phyloP scores from a whole-genome alignment of 306 rosid genomes.

The Dicorynia guianensis region DNA sequence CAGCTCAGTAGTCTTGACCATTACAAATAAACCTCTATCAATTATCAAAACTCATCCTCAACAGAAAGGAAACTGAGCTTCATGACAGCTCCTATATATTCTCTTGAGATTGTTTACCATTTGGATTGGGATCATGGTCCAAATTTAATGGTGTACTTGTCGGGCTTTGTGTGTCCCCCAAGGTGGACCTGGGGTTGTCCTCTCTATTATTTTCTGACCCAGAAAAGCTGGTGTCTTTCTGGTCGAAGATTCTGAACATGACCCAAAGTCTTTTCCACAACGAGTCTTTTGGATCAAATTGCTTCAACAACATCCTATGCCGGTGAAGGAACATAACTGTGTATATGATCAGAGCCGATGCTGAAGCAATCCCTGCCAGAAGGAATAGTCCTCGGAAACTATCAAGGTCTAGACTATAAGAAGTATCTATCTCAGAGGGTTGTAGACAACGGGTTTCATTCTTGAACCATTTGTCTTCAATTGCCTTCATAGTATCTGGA shows the following conservation, averaged over 20 bases:
- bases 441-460: neutral
- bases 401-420: slow-evolving; percentile 1
- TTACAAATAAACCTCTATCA: too few relatives aligned
- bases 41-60: too few relatives aligned
- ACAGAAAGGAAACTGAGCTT: too few relatives aligned
- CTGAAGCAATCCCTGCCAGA: neutral
- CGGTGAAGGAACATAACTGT: neutral
- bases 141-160: too few relatives aligned
- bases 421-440: neutral
- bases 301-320: neutral
- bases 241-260: slow-evolving; percentile 35
- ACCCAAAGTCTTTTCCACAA: neutral
- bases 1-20: too few relatives aligned
- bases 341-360: neutral
- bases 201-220: too few relatives aligned
- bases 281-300: neutral
- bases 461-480: slow-evolving; percentile 23
- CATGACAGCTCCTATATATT: too few relatives aligned
- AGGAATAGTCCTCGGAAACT: slow-evolving; percentile 15
- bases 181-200: too few relatives aligned
- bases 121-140: too few relatives aligned
- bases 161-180: too few relatives aligned
- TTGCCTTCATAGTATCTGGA: neutral
- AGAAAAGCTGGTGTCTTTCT: slow-evolving; percentile 24
- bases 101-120: too few relatives aligned